Conservation (phyloP, 2,329 filamentous ascomycete species). For the Botrytis aclada region DNA sequence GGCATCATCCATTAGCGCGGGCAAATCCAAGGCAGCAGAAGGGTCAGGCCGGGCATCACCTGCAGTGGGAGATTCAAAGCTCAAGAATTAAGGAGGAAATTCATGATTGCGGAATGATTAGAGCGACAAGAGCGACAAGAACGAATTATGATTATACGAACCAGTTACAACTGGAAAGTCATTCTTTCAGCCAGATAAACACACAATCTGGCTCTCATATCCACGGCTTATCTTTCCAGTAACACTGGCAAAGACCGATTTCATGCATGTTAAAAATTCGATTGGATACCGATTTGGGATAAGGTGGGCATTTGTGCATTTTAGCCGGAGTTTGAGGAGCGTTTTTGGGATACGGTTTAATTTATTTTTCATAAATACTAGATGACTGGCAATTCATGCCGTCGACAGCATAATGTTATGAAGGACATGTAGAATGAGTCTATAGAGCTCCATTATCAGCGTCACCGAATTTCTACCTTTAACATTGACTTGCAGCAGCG, state of each 20-base stretch:
- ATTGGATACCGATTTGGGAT: constrained; percentile 13
- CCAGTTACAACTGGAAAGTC: not conserved
- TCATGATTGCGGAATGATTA: not conserved
- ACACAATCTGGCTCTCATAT: not conserved
- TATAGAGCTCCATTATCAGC: not conserved
- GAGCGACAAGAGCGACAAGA: not conserved
- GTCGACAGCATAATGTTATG: not conserved
- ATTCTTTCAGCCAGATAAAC: not conserved
- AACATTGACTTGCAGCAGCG: not conserved
- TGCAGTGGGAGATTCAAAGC: constrained; percentile 24
- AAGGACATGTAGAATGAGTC: not conserved
- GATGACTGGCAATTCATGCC: not conserved
- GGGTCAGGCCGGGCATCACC: constrained; percentile 22
- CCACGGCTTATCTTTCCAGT: not conserved
- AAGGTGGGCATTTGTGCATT: constrained; percentile 11
- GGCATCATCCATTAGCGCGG: constrained; percentile 25
- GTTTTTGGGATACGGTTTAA: not conserved
- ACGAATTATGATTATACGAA: constrained; percentile 9
- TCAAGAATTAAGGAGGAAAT: constrained; percentile 20
- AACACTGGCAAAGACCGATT: not conserved
- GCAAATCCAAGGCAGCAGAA: constrained; percentile 27
- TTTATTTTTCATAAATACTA: not conserved
- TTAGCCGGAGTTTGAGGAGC: not conserved
- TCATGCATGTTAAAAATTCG: constrained; percentile 9
- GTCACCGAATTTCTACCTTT: not conserved